Evolutionary conservation across 108 stramenopile species (phyloP).

Genomic region (Discostella stelligeroides): DNA sequence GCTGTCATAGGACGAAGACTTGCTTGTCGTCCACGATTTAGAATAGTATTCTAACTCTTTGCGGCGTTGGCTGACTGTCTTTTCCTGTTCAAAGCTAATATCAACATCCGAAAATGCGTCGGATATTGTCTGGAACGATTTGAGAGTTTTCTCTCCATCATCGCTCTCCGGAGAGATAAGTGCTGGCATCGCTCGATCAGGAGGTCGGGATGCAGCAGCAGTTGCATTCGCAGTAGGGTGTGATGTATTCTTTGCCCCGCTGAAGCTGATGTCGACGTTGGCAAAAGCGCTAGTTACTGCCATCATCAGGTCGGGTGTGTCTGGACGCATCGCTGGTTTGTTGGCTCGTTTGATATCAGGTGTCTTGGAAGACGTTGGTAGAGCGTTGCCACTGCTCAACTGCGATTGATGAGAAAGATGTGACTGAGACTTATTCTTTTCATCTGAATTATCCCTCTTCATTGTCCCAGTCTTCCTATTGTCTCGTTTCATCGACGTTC

Average conservation of each 20-base stretch:
- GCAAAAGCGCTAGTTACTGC: constrained; percentile 38
- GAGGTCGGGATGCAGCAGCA: neutral
- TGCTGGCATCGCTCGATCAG: neutral
- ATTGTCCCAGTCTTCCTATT: too few relatives aligned
- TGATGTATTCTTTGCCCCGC: constrained; percentile 6
- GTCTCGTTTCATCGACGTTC: too few relatives aligned
- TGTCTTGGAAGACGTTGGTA: constrained; percentile 27
- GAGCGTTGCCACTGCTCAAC: neutral
- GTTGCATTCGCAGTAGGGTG: neutral
- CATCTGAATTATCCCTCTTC: too few relatives aligned
- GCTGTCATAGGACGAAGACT: constrained; percentile 5
- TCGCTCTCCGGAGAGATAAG: neutral
- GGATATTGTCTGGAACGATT: constrained; percentile 18
- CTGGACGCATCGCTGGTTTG: neutral
- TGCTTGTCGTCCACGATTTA: constrained; percentile 12
- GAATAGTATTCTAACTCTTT: constrained; percentile 34
- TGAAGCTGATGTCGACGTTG: constrained; percentile 43
- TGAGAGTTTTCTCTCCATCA: neutral
- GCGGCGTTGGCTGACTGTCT: constrained; percentile 37
- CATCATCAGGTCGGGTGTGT: constrained; percentile 21
- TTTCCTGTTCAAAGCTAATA: constrained; percentile 27
- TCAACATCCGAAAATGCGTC: constrained; percentile 42
- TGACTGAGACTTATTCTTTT: too few relatives aligned
- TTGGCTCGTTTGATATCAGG: constrained; percentile 29
- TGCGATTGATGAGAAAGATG: too few relatives aligned